Conservation (phyloP, 768 basidiomycete species). For the Chalciporus chontae region DNA sequence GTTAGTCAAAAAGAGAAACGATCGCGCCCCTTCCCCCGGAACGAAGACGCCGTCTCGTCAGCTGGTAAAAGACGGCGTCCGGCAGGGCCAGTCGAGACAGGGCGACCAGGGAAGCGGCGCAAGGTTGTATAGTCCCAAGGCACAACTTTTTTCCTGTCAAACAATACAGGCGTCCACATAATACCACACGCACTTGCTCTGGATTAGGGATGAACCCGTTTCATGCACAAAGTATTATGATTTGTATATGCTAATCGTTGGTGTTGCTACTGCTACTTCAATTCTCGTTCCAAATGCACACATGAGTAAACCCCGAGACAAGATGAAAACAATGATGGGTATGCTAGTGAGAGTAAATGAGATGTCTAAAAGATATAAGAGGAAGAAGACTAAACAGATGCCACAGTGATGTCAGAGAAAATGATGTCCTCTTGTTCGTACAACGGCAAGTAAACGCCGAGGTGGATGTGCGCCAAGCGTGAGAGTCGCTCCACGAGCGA, state of each 20-base stretch:
- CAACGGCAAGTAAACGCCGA: conserved; percentile 70
- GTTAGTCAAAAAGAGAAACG: conserved; percentile 86
- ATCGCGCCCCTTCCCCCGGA: conserved; percentile 60
- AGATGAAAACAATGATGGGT: conserved; percentile 30
- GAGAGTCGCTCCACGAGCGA: conserved; percentile 68
- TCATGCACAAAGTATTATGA: conserved; percentile 22
- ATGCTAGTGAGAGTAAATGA: conserved; percentile 20
- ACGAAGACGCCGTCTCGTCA: conserved; percentile 10
- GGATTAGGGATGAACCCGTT: not conserved
- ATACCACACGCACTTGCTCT: too few relatives aligned
- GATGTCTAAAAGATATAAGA: conserved; percentile 21
- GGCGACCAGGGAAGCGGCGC: conserved; percentile 21
- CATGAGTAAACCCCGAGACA: conserved; percentile 20
- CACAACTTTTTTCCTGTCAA: not conserved
- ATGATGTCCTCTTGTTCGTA: conserved; percentile 61
- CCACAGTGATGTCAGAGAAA: conserved; percentile 20
- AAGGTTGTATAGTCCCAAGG: conserved; percentile 12
- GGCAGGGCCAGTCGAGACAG: conserved; percentile 7
- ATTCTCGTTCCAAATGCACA: conserved; percentile 25
- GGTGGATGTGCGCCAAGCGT: conserved; percentile 69
- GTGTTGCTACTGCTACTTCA: conserved; percentile 27
- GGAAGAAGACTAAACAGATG: conserved; percentile 15
- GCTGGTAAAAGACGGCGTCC: conserved; percentile 17
- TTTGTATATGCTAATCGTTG: conserved; percentile 27
- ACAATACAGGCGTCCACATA: not conserved